Conservation (phyloP, 1,284 basidiomycete species). For the Ganoderma leucocontextum region DNA sequence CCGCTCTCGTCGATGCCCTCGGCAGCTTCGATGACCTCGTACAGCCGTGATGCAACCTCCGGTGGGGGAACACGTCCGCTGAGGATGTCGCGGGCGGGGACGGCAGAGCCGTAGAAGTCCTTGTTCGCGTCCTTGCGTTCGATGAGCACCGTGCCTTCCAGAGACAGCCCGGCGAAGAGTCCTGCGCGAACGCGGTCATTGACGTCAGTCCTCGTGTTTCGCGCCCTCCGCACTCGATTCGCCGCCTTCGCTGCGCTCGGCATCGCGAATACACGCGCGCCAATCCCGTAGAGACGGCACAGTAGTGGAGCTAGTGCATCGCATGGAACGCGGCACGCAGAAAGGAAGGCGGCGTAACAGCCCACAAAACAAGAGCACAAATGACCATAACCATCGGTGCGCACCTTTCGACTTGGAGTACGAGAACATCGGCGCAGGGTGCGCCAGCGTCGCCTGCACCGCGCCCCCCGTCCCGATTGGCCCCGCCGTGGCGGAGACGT, state of each 20-base stretch:
- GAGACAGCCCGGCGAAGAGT: constrained; percentile 92
- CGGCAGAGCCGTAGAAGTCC: constrained; percentile 94
- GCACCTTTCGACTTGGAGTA: constrained; percentile 94
- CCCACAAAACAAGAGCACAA: background rate
- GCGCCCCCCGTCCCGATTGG: constrained; percentile 96
- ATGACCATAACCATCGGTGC: constrained; percentile 28
- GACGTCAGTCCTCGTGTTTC: constrained; percentile 4
- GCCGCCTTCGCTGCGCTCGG: background rate
- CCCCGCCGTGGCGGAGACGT: constrained; percentile 85
- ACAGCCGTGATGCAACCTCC: constrained; percentile 92
- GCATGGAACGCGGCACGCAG: background rate
- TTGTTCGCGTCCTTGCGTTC: constrained; percentile 95
- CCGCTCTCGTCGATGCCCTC: constrained; percentile 83
- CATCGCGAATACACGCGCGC: background rate
- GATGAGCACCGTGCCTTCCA: constrained; percentile 95
- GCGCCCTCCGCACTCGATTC: background rate
- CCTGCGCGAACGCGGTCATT: constrained; percentile 59
- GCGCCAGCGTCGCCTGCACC: constrained; percentile 86
- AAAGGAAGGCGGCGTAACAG: background rate
- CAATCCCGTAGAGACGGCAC: background rate
- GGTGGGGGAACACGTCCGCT: constrained; percentile 94
- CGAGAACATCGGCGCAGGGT: constrained; percentile 97
- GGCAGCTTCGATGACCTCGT: constrained; percentile 94
- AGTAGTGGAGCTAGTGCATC: background rate
- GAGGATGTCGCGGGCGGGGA: constrained; percentile 91